Percentiles rank a stretch among this genome's conserved stretches.
Conservation (phyloP, 306 rosid genomes). For the Cajanus cajan region DNA sequence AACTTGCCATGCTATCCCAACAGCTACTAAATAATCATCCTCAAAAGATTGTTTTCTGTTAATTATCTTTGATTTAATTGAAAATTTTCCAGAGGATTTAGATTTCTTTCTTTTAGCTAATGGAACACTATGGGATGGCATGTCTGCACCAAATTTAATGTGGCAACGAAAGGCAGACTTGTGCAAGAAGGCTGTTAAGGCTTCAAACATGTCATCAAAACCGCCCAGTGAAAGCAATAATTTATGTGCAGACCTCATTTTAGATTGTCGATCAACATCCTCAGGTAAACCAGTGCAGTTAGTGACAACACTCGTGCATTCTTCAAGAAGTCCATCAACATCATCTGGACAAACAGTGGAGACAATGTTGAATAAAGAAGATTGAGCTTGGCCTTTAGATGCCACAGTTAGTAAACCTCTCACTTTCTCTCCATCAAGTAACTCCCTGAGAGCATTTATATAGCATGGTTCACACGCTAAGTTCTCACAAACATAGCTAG, state of each 20-base stretch:
- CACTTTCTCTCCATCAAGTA: slow-evolving; percentile 60
- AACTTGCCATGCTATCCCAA: slow-evolving; percentile 87
- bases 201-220: slow-evolving; percentile 72
- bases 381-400: slow-evolving; percentile 59
- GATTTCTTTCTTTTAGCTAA: slow-evolving; percentile 49
- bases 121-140: slow-evolving; percentile 47
- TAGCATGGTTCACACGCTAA: slow-evolving; percentile 51
- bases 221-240: slow-evolving; percentile 66
- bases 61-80: slow-evolving; percentile 47
- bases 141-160: slow-evolving; percentile 62
- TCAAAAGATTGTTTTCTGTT: slow-evolving; percentile 60
- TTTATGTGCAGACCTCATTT: slow-evolving; percentile 84
- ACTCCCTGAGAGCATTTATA: slow-evolving; percentile 54
- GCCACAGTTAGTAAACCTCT: slow-evolving; percentile 56
- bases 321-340: slow-evolving; percentile 58
- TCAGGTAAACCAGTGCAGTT: slow-evolving; percentile 73
- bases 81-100: slow-evolving; percentile 49
- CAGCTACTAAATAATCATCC: slow-evolving; percentile 76
- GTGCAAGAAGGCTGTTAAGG: slow-evolving; percentile 60
- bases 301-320: slow-evolving; percentile 58
- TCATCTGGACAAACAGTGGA: slow-evolving; percentile 62
- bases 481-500: slow-evolving; percentile 55
- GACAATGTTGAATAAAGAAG: slow-evolving; percentile 68
- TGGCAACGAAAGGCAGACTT: slow-evolving; percentile 84
- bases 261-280: slow-evolving; percentile 66